Conservation (phyloP, 495 filamentous ascomycete species). For the Penicillium psychrofluorescens region DNA sequence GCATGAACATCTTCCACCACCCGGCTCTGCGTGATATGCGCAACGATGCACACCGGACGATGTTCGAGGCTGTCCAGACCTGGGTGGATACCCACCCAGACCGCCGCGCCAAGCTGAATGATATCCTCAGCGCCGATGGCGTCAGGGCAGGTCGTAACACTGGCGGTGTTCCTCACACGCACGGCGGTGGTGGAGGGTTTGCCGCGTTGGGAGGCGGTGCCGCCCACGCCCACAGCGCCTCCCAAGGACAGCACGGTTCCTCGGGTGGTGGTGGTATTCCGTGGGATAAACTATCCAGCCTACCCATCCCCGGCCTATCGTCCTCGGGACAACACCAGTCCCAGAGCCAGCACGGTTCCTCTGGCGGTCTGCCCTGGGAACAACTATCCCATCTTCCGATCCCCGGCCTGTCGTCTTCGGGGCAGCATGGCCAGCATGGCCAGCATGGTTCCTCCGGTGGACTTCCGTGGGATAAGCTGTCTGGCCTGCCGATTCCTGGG, state of each 20-base stretch:
- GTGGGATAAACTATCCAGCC: constrained; percentile 29
- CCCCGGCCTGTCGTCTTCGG: too few species aligned
- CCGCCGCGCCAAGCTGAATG: constrained; percentile 55
- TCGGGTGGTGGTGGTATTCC: constrained; percentile 9
- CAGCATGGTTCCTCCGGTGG: background rate
- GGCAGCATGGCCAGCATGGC: constrained; percentile 10
- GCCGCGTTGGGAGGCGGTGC: constrained; percentile 15
- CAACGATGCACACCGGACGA: constrained; percentile 71
- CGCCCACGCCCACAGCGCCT: constrained; percentile 1
- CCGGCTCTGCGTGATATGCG: constrained; percentile 66
- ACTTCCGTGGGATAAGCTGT: constrained; percentile 31
- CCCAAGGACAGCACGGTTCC: constrained; percentile 12
- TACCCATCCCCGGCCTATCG: constrained; percentile 38
- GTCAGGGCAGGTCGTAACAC: constrained; percentile 78
- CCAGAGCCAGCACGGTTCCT: too few species aligned
- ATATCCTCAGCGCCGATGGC: constrained; percentile 67
- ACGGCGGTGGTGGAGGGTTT: constrained; percentile 21
- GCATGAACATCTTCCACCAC: constrained; percentile 78
- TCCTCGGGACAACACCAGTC: too few species aligned
- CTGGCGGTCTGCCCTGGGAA: too few species aligned
- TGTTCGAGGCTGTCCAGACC: constrained; percentile 73
- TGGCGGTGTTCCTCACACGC: constrained; percentile 29
- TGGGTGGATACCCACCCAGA: constrained; percentile 66
- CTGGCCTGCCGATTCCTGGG: constrained; percentile 35
- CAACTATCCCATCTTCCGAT: too few species aligned